Conservation (phyloP, 139 green algal species). For the Dunaliella primolecta region DNA sequence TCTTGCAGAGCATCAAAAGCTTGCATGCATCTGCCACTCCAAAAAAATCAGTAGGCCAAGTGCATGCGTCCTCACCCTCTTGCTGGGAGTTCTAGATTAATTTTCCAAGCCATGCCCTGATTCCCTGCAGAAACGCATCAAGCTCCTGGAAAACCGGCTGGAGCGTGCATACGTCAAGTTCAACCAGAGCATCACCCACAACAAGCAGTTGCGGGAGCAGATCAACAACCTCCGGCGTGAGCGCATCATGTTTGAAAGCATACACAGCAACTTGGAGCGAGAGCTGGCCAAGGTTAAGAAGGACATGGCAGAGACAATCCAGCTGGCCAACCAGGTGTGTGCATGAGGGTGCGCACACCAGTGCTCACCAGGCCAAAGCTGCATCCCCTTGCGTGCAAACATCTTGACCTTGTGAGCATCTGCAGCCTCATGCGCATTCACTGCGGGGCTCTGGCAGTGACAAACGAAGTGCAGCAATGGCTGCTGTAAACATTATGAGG, state of each 20-base stretch:
- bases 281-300: constrained; percentile 70
- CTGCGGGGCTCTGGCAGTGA: too few relatives aligned
- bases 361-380: too few relatives aligned
- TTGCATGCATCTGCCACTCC: too few relatives aligned
- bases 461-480: too few relatives aligned
- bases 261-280: constrained; percentile 76
- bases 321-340: constrained; percentile 37
- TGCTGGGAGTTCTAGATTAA: too few relatives aligned
- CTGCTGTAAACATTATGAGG: too few relatives aligned
- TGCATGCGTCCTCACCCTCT: too few relatives aligned
- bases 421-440: not conserved
- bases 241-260: constrained; percentile 82
- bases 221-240: constrained; percentile 88
- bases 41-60: too few relatives aligned
- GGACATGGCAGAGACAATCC: constrained; percentile 80
- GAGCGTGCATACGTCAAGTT: constrained; percentile 78
- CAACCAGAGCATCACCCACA: constrained; percentile 73
- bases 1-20: too few relatives aligned
- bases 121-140: constrained; percentile 74
- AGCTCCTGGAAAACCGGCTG: constrained; percentile 80
- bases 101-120: too few relatives aligned
- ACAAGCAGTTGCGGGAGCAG: constrained; percentile 71
- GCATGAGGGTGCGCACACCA: too few relatives aligned
- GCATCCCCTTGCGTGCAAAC: too few relatives aligned
- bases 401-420: not conserved